Conservation (phyloP, 768 basidiomycete species). For the Lepiota brunneoincarnata region DNA sequence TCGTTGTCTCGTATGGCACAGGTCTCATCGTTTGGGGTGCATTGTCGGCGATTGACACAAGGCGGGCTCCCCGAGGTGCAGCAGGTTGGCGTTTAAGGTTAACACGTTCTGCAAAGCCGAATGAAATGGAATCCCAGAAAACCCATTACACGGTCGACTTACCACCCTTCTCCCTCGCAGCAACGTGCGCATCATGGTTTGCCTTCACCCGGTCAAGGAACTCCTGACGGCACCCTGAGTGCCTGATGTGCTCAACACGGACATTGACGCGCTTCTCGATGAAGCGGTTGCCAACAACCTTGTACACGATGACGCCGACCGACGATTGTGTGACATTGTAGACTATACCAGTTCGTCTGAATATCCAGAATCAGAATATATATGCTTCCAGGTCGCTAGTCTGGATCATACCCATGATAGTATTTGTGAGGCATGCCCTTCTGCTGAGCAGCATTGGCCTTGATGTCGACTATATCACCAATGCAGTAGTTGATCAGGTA, state of each 20-base stretch:
- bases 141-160: constrained; percentile 30
- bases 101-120: constrained; percentile 58
- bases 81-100: constrained; percentile 83
- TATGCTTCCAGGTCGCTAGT: constrained; percentile 6
- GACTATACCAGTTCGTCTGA: constrained; percentile 93
- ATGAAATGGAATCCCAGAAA: not conserved
- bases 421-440: constrained; percentile 99
- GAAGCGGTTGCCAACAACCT: constrained; percentile 98
- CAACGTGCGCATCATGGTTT: constrained; percentile 81
- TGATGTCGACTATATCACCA: constrained; percentile 99
- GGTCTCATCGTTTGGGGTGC: constrained; percentile 91
- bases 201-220: constrained; percentile 94
- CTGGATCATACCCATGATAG: constrained; percentile 83
- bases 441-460: constrained; percentile 98
- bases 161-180: constrained; percentile 91
- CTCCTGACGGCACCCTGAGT: constrained; percentile 97
- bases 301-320: constrained; percentile 97
- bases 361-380: not conserved
- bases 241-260: constrained; percentile 91
- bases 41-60: constrained; percentile 72
- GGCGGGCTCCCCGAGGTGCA: constrained; percentile 76
- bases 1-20: constrained; percentile 93
- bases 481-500: constrained; percentile 92
- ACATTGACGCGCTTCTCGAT: constrained; percentile 99
- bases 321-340: constrained; percentile 97